Evolutionary conservation across 2,329 filamentous ascomycete genomes (phyloP).

Genomic region (Sarocladium brachiariae): DNA sequence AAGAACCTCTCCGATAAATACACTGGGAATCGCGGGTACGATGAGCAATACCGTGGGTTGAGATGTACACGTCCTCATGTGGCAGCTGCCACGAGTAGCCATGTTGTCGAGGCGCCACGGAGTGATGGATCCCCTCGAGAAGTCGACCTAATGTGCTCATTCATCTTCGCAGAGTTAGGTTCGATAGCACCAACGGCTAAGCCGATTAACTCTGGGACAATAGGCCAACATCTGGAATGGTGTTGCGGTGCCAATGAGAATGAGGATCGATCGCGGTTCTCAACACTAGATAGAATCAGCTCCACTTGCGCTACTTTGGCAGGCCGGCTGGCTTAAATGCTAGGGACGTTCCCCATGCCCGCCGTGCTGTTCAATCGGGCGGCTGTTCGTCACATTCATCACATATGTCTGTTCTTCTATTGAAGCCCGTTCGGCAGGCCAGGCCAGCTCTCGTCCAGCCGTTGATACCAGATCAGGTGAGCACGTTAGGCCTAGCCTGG

Average conservation of each 20-base stretch:
- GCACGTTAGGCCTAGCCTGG: no score
- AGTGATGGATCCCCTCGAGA: no score
- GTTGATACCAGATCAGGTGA: no score
- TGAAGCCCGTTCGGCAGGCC: no score
- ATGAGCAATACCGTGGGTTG: no score
- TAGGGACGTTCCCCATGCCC: not conserved
- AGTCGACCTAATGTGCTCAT: no score
- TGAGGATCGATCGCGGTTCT: not conserved
- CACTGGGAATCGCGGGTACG: no score
- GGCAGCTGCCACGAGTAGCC: no score
- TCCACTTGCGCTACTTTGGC: constrained; percentile 6
- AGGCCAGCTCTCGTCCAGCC: no score
- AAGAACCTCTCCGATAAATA: no score
- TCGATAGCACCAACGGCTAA: constrained; percentile 8
- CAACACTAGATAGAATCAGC: not conserved
- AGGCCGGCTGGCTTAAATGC: not conserved
- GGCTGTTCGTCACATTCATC: not conserved
- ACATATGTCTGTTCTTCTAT: not conserved
- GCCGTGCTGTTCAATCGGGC: not conserved
- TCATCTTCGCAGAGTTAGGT: not conserved
- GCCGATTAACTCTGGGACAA: constrained; percentile 5
- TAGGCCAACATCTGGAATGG: not conserved
- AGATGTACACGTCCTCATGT: no score
- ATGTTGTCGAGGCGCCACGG: no score
- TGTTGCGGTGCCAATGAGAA: not conserved